phyloP scores from a whole-genome alignment of 108 stramenopile species.

The Aurantiochytrium sp. region DNA sequence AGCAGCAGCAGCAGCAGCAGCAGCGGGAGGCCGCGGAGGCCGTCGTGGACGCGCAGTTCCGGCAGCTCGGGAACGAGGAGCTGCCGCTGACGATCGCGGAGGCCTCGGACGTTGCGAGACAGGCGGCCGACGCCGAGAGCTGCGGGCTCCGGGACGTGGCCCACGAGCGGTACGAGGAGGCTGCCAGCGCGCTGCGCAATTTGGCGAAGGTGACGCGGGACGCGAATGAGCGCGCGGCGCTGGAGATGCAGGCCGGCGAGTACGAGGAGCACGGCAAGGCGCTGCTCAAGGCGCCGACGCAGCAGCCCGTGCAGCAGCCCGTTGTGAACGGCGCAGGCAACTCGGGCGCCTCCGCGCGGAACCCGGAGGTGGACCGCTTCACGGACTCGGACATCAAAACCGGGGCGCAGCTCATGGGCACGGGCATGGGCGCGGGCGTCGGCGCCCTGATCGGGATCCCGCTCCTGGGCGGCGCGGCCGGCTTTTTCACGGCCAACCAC shows the following conservation, averaged over 20 bases:
- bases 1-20: no score
- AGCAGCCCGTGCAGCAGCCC: background rate
- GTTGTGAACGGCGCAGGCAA: background rate
- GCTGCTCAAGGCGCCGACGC: background rate
- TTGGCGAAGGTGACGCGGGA: background rate
- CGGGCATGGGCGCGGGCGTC: background rate
- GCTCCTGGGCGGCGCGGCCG: background rate
- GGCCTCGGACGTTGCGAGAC: background rate
- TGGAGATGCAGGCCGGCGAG: constrained; percentile 15
- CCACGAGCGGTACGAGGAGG: background rate
- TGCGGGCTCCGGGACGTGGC: background rate
- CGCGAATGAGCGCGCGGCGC: background rate
- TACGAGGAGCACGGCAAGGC: background rate
- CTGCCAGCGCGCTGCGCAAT: background rate
- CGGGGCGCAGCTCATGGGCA: constrained; percentile 4
- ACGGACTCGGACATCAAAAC: background rate
- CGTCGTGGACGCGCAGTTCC: background rate
- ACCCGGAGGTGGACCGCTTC: background rate
- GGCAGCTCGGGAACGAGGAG: background rate
- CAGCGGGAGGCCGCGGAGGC: background rate
- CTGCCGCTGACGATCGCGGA: background rate
- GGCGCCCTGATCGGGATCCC: background rate
- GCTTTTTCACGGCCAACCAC: background rate
- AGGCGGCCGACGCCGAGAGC: background rate
- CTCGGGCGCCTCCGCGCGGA: background rate